Percentiles rank a stretch among this genome's conserved stretches.
Evolutionary conservation across 257 asterid species (phyloP).

Genomic region (Nicotiana tomentosiformis): DNA sequence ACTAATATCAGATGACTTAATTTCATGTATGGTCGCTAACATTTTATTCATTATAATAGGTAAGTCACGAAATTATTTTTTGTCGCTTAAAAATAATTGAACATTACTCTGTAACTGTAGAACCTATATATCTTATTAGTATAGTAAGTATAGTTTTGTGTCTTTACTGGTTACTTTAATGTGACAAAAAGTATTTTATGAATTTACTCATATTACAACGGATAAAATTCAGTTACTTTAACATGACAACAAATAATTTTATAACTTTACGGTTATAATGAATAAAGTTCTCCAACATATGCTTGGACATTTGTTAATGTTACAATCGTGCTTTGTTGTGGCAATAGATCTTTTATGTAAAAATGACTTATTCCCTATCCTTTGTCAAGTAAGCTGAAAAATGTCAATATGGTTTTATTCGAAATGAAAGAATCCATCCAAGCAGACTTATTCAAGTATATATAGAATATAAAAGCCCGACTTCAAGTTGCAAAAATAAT

Average conservation of each 20-base stretch:
- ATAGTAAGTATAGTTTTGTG: too few species aligned
- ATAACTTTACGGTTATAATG: neutral
- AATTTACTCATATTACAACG: too few species aligned
- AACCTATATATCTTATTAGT: neutral
- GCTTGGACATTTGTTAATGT: neutral
- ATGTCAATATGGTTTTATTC: constrained; percentile 13
- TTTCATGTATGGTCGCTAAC: neutral
- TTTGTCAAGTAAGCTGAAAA: neutral
- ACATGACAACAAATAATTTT: neutral
- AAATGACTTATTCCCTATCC: constrained; percentile 5
- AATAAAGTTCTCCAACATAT: neutral
- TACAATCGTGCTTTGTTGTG: neutral
- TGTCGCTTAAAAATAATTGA: neutral
- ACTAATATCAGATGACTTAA: neutral
- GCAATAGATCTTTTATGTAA: neutral
- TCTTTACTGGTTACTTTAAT: too few species aligned
- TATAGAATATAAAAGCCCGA: constrained; percentile 9
- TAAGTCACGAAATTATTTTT: neutral
- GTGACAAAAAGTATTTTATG: too few species aligned
- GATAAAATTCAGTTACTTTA: neutral
- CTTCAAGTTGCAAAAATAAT: constrained; percentile 22
- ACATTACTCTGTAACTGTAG: neutral
- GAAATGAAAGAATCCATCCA: constrained; percentile 21
- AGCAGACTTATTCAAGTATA: neutral
- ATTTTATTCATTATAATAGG: neutral